Evolutionary conservation across 306 rosid species (phyloP), one percentile per base, ranked within the genome.

Genomic region (Cucumis melo): DNA sequence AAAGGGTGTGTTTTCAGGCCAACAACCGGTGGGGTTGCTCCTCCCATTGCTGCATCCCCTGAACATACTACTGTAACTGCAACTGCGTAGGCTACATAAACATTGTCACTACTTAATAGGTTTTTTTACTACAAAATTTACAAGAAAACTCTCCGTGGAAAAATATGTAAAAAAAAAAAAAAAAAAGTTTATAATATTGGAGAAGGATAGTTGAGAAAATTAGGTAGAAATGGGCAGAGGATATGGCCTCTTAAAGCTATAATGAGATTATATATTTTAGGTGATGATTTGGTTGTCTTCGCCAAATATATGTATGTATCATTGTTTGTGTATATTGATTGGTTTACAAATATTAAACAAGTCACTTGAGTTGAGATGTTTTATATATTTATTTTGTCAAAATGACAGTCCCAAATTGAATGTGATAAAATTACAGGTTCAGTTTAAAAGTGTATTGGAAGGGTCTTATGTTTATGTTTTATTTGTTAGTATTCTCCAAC

Each of bases 21-120:
- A 77, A 94, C 99, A 32, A 94, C 99, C 10, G 99, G 99, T 27
- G 96, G 96, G 61, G 89, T 85, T 46, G 82, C 89, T n/a, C 90
- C 94, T 32, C 5, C 61, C 38, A 0, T 85, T 23, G 56, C 89
- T 29, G 82, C 87, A 15, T 38, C 89, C 20, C 79, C 77, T 2
- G 86, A 75, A 73, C 75, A 73, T 29, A 81, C 77, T 48, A 84
- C 77, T 77, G 84, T 42, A 6, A 44, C 8, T 44, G 15, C 50
- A 6, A 44, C 8, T 44, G 15, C 50, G 20, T 81, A 84, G 80
- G 76, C 53, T 57, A 41, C 64, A 53, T 46, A 56, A 53, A 12
- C 76, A 60, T 15, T 39, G 12, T 5, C 71, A 39, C 20, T 39
- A 8, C 10, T 11, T 44, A 46, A 67, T 54, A 38, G 5, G 5